Base-by-base conservation (phyloP, 2,329 filamentous ascomycete species). In the Colletotrichum orchidophilum region DNA sequence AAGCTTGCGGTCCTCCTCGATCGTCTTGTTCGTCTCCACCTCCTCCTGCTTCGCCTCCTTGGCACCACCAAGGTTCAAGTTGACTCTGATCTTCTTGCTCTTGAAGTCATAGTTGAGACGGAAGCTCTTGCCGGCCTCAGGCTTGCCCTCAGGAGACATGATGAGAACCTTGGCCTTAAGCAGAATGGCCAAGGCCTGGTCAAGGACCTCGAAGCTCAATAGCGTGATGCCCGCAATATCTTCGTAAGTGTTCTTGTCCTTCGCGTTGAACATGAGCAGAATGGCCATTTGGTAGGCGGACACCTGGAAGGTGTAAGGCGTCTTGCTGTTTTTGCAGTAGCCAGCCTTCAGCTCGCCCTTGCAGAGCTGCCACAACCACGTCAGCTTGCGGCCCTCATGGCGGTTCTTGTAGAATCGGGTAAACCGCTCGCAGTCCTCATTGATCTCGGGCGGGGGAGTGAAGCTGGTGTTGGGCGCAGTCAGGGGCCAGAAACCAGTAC, bases 221-320 rank as follows among this genome's bases (percentile, higher is more conserved):
- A 92, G 91, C 2, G 96, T 98, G 15, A 92, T 91, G 75, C 91
- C 92, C 49, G 92, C 87, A 73, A 98, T 97, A 74, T 98, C 95
- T 42, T 97, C 93, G 80, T 98, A 98, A 33, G 90, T 90, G 75
- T 97, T 88, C 12, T 87, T 92, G 73, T 97, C 95, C 75, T 90
- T 91, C 75, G 98, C 95, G 80, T 99, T 99, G 86, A 98, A 99
- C 27, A 98, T 86, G 59, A 99, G 85, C 31, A 99, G 87, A 70
- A 99, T 95, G 1, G 95, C 96, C 95, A 99, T 98, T 82, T 99
- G 96, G 79, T 96, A 99, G 3, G 96, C 95, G 2, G 96, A 98
- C 12, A 99, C 97, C 80, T 97, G 95, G 86, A 99, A 97, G 2
- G 94, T 98, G 81, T 95, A 98, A 0, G 96, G 94, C 1, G 95